Evolutionary conservation across 768 basidiomycete genomes (phyloP).

Genomic region (Thelephora ganbajun): DNA sequence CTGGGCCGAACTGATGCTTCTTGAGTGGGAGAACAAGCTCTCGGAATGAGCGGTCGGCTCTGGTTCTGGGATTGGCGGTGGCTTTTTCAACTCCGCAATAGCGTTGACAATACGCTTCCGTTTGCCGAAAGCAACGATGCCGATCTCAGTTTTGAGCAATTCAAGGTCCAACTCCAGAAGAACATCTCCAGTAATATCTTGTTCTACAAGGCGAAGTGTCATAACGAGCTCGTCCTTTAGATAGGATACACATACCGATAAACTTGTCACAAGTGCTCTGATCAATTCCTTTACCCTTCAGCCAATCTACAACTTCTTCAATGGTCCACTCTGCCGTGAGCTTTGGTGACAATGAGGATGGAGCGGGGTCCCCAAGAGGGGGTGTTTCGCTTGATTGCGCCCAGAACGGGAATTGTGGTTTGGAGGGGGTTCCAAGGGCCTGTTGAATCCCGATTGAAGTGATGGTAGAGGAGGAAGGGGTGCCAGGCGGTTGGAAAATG

Average conservation of each 20-base stretch:
- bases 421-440: conserved; percentile 5
- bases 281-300: conserved; percentile 74
- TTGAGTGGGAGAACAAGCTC: background rate
- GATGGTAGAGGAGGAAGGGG: conserved; percentile 14
- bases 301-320: conserved; percentile 84
- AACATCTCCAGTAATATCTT: conserved; percentile 97
- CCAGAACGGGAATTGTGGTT: too few species aligned
- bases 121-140: conserved; percentile 88
- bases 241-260: conserved; percentile 39
- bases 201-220: conserved; percentile 38
- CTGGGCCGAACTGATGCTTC: background rate
- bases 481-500: conserved; percentile 3
- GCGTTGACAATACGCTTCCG: conserved; percentile 88
- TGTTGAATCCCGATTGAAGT: conserved; percentile 12
- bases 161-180: conserved; percentile 87
- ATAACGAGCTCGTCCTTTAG: background rate
- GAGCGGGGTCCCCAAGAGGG: background rate
- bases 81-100: conserved; percentile 73
- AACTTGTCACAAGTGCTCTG: conserved; percentile 75
- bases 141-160: conserved; percentile 86
- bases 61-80: conserved; percentile 46
- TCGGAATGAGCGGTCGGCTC: conserved; percentile 13
- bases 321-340: conserved; percentile 72
- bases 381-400: too few species aligned
- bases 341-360: conserved; percentile 1